Percentiles rank a stretch among this genome's conserved stretches.
phyloP scores from a whole-genome alignment of 192 early-diverging fungal species.

The Lobosporangium transversale region DNA sequence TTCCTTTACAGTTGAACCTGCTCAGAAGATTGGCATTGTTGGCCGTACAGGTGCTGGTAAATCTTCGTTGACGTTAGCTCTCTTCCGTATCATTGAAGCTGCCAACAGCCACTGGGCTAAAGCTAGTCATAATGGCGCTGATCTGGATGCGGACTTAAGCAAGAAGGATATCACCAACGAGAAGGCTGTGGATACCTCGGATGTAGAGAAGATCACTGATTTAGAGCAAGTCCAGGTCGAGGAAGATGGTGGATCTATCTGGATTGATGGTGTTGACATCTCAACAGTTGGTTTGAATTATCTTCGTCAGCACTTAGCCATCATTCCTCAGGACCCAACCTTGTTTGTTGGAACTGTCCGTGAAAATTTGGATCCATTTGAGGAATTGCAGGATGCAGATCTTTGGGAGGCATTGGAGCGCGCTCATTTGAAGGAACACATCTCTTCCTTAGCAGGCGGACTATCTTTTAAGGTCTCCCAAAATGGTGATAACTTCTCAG shows the following conservation, averaged over 20 bases:
- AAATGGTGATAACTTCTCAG: conserved; percentile 88
- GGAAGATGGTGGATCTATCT: conserved; percentile 55
- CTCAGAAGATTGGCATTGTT: conserved; percentile 83
- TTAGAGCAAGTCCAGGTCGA: conserved; percentile 9
- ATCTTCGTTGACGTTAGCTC: conserved; percentile 59
- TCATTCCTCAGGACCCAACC: conserved; percentile 84
- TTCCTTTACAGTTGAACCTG: conserved; percentile 53
- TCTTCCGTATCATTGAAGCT: conserved; percentile 65
- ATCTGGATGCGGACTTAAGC: conserved; percentile 18
- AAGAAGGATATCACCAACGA: conserved; percentile 4
- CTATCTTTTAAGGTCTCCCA: conserved; percentile 78
- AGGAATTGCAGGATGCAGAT: conserved; percentile 57
- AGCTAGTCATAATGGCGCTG: conserved; percentile 44
- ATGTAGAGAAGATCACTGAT: conserved; percentile 2
- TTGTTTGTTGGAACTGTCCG: conserved; percentile 71
- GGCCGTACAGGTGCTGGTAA: conserved; percentile 66
- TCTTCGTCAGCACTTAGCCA: conserved; percentile 69
- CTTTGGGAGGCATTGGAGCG: conserved; percentile 79
- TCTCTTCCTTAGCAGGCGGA: conserved; percentile 71
- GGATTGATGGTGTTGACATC: conserved; percentile 73
- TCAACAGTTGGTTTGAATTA: conserved; percentile 67
- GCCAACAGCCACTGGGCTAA: conserved; percentile 60
- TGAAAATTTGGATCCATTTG: conserved; percentile 70
- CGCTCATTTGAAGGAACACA: conserved; percentile 72
- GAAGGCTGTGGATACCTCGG: background rate